Evolutionary conservation across 345 rosid genomes (phyloP).

Genomic region (Gossypium australe): DNA sequence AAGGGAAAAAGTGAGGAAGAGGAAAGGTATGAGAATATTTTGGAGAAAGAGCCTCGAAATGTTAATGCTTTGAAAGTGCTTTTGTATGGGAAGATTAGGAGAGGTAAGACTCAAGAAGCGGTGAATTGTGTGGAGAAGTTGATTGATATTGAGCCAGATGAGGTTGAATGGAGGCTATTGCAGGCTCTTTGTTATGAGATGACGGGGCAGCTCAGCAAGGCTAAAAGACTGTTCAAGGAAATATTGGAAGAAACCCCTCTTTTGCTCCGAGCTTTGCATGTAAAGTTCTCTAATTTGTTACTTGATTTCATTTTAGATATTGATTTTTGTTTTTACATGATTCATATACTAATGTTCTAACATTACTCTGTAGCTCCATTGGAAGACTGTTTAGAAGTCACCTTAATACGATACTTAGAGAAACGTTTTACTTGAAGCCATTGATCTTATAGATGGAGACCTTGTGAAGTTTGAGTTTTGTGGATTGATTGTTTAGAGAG

Average conservation of each 20-base stretch:
- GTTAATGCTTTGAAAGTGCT: conserved; percentile 68
- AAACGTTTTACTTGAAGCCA: background rate
- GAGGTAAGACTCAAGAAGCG: conserved; percentile 59
- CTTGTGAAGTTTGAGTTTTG: background rate
- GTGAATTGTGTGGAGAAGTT: conserved; percentile 57
- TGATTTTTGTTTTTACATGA: background rate
- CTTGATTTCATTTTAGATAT: background rate
- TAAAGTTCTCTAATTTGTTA: conserved; percentile 28
- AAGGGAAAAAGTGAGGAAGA: conserved; percentile 39
- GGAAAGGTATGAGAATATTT: conserved; percentile 51
- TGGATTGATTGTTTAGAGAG: background rate
- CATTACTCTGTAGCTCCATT: background rate
- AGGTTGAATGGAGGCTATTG: conserved; percentile 88
- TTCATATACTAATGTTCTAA: background rate
- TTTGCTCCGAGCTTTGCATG: conserved; percentile 84
- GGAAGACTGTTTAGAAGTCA: background rate
- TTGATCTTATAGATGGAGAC: background rate
- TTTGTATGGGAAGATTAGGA: conserved; percentile 74
- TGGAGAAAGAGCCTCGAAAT: conserved; percentile 65
- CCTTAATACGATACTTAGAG: background rate
- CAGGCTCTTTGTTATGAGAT: conserved; percentile 81
- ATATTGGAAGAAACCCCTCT: conserved; percentile 70
- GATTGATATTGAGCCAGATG: conserved; percentile 54
- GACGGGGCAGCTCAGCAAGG: conserved; percentile 59
- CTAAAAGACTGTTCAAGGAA: conserved; percentile 59